phyloP scores from a whole-genome alignment of 768 basidiomycete species.

The Asterophora parasitica region DNA sequence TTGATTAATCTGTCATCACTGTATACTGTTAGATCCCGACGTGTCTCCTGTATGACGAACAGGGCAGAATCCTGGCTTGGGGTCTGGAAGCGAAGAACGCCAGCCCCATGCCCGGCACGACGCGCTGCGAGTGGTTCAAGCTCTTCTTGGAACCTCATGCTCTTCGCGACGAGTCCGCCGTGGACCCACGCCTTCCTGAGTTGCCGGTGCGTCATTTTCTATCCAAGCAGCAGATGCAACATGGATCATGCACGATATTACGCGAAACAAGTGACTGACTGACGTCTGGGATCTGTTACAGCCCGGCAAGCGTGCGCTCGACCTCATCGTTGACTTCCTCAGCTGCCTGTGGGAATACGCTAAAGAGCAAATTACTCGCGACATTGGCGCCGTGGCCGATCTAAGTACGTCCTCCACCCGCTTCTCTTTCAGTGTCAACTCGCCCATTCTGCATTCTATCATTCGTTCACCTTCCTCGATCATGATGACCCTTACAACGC shows the following conservation, averaged over 20 bases:
- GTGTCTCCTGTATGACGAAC: conserved; percentile 75
- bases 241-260: neutral
- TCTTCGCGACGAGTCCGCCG: conserved; percentile 60
- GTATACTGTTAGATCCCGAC: conserved; percentile 55
- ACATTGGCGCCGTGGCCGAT: conserved; percentile 83
- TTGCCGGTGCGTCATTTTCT: conserved; percentile 57
- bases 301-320: conserved; percentile 70
- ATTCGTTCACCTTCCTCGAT: neutral
- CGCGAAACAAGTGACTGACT: conserved; percentile 9
- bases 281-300: conserved; percentile 23
- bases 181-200: conserved; percentile 76
- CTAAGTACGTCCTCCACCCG: conserved; percentile 49
- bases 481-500: conserved; percentile 1
- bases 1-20: conserved; percentile 2
- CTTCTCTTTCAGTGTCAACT: too few species aligned
- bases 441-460: too few species aligned
- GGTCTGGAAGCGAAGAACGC: conserved; percentile 85
- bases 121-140: conserved; percentile 68
- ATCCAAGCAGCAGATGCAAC: too few species aligned
- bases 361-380: conserved; percentile 79
- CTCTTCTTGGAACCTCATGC: conserved; percentile 80
- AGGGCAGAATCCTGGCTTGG: conserved; percentile 75
- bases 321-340: conserved; percentile 82
- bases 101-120: conserved; percentile 58
- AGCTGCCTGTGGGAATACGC: conserved; percentile 84